Conservation (phyloP, 1,284 basidiomycete species). For the Xerocomus nothofagi region DNA sequence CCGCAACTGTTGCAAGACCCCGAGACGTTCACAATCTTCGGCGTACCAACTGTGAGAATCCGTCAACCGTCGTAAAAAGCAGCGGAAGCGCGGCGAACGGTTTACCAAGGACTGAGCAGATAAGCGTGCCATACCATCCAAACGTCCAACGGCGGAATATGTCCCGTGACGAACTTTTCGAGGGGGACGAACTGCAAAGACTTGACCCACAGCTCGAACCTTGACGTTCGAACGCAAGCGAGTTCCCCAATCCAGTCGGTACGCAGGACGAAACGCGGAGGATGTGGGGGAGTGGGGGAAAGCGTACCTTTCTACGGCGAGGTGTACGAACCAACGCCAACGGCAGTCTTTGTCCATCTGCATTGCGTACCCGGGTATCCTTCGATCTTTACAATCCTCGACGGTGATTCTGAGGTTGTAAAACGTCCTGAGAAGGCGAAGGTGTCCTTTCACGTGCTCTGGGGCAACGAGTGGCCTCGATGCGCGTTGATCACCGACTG, state of each 20-base stretch:
- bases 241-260: not conserved
- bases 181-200: slow-evolving; percentile 24
- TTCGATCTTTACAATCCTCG: slow-evolving; percentile 29
- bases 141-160: slow-evolving; percentile 46
- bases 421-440: slow-evolving; percentile 32
- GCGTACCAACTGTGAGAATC: slow-evolving; percentile 37
- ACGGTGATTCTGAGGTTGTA: slow-evolving; percentile 26
- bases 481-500: slow-evolving; percentile 18
- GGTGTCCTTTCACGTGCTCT: slow-evolving; percentile 30
- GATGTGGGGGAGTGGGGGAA: no score
- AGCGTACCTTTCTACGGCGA: slow-evolving; percentile 33
- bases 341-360: slow-evolving; percentile 28
- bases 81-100: not conserved
- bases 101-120: slow-evolving; percentile 41
- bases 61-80: not conserved
- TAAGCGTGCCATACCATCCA: slow-evolving; percentile 51
- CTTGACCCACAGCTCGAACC: slow-evolving; percentile 39
- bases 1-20: slow-evolving; percentile 21
- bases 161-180: slow-evolving; percentile 28
- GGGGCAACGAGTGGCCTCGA: slow-evolving; percentile 25
- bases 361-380: slow-evolving; percentile 26
- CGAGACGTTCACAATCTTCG: slow-evolving; percentile 40
- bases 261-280: not conserved
- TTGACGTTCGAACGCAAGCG: slow-evolving; percentile 10
- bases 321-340: slow-evolving; percentile 34